phyloP scores from a whole-genome alignment of 805 yeast species.

The Naumovozyma baii region DNA sequence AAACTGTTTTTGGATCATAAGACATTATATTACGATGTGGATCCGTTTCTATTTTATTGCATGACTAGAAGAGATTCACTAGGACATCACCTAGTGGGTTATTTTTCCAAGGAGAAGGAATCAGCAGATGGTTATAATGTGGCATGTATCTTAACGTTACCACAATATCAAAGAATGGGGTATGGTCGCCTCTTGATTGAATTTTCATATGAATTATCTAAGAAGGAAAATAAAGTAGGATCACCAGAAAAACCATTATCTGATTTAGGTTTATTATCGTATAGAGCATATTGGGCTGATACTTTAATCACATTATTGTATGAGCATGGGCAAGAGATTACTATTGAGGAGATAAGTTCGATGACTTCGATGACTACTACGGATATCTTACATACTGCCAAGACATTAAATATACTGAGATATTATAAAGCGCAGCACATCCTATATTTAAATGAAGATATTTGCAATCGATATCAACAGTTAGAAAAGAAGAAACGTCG shows the following conservation, averaged over 20 bases:
- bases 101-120: constrained; percentile 94
- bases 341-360: constrained; percentile 84
- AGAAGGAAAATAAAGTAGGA: constrained; percentile 82
- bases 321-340: constrained; percentile 54
- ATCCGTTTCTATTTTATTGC: constrained; percentile 90
- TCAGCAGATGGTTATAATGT: constrained; percentile 91
- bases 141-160: constrained; percentile 92
- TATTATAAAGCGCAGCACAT: constrained; percentile 94
- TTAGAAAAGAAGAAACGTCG: constrained; percentile 63
- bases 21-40: constrained; percentile 93
- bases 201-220: constrained; percentile 83
- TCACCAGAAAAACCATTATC: constrained; percentile 97
- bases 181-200: constrained; percentile 87
- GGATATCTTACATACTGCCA: constrained; percentile 87
- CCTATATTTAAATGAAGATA: constrained; percentile 76
- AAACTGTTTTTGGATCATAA: constrained; percentile 92
- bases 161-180: constrained; percentile 94
- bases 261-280: constrained; percentile 85
- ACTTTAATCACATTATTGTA: constrained; percentile 65
- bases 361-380: constrained; percentile 92
- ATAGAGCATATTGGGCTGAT: constrained; percentile 95
- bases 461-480: constrained; percentile 65
- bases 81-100: constrained; percentile 95
- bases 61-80: constrained; percentile 84
- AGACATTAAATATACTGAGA: constrained; percentile 78